Conservation (phyloP, 441 rosid species). For the Erodium chrysanthum region DNA sequence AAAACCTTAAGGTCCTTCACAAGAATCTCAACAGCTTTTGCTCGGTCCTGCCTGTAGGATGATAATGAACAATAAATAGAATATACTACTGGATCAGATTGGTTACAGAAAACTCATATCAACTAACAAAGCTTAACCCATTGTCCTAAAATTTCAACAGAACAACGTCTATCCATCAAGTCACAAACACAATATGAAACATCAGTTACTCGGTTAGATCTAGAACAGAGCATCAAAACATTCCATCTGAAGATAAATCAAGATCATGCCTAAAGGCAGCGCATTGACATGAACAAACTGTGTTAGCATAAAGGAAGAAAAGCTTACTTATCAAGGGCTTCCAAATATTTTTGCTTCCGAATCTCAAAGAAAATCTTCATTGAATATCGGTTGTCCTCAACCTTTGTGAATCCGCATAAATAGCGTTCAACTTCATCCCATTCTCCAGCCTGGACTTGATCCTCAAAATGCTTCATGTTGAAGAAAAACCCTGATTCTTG, state of each 20-base stretch:
- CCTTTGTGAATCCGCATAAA: slow-evolving; percentile 67
- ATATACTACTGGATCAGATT: background rate
- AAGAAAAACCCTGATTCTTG: slow-evolving; percentile 75
- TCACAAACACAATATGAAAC: background rate
- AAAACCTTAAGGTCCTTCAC: slow-evolving; percentile 75
- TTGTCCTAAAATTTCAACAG: background rate
- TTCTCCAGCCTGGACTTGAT: slow-evolving; percentile 71
- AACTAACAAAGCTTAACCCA: background rate
- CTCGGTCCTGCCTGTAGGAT: slow-evolving; percentile 50
- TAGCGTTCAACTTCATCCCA: slow-evolving; percentile 85
- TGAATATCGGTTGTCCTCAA: slow-evolving; percentile 75
- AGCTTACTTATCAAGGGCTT: slow-evolving; percentile 64
- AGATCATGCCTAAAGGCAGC: too few relatives aligned
- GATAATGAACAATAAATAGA: background rate
- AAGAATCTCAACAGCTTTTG: slow-evolving; percentile 63
- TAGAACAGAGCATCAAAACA: background rate
- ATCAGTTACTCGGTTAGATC: background rate
- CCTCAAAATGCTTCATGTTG: slow-evolving; percentile 68
- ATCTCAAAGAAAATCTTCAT: slow-evolving; percentile 84
- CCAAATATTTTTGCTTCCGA: slow-evolving; percentile 73
- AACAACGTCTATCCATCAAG: background rate
- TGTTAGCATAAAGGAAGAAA: background rate
- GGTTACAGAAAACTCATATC: background rate
- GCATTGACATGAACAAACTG: too few relatives aligned
- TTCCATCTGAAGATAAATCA: too few relatives aligned